Evolutionary conservation across 805 yeast species (phyloP).

Genomic region (Saccharomyces jurei): DNA sequence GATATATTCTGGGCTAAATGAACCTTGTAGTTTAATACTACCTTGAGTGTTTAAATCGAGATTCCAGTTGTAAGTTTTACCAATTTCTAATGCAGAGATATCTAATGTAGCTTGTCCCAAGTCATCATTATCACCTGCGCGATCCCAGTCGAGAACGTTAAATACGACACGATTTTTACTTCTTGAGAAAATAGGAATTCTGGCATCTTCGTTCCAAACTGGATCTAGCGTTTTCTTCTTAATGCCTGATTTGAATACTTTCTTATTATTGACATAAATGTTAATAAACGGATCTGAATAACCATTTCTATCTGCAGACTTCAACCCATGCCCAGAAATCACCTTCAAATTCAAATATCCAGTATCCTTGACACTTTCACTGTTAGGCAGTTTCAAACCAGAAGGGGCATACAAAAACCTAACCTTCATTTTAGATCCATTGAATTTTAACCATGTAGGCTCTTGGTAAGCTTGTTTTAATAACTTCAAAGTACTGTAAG

Average conservation of each 20-base stretch:
- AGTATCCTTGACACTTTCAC: slow-evolving; percentile 61
- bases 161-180: slow-evolving; percentile 42
- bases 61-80: slow-evolving; percentile 37
- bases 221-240: slow-evolving; percentile 65
- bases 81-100: slow-evolving; percentile 41
- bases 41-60: slow-evolving; percentile 61
- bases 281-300: slow-evolving; percentile 65
- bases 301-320: slow-evolving; percentile 62
- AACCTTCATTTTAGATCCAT: slow-evolving; percentile 36
- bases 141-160: slow-evolving; percentile 68
- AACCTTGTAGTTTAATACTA: slow-evolving; percentile 41
- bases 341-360: slow-evolving; percentile 54
- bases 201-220: slow-evolving; percentile 62
- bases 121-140: slow-evolving; percentile 58
- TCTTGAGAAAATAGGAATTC: slow-evolving; percentile 57
- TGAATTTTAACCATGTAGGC: slow-evolving; percentile 40
- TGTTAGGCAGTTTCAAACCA: slow-evolving; percentile 41
- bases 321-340: slow-evolving; percentile 45
- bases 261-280: slow-evolving; percentile 46
- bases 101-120: slow-evolving; percentile 49
- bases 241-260: slow-evolving; percentile 50
- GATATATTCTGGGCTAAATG: slow-evolving; percentile 56
- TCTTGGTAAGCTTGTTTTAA: slow-evolving; percentile 40
- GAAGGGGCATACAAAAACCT: slow-evolving; percentile 58
- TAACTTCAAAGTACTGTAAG: slow-evolving; percentile 45